A percentile compares a stretch with the other conserved stretches of the same genome.
Evolutionary conservation across 345 rosid genomes (phyloP).

Genomic region (Populus euphratica): DNA sequence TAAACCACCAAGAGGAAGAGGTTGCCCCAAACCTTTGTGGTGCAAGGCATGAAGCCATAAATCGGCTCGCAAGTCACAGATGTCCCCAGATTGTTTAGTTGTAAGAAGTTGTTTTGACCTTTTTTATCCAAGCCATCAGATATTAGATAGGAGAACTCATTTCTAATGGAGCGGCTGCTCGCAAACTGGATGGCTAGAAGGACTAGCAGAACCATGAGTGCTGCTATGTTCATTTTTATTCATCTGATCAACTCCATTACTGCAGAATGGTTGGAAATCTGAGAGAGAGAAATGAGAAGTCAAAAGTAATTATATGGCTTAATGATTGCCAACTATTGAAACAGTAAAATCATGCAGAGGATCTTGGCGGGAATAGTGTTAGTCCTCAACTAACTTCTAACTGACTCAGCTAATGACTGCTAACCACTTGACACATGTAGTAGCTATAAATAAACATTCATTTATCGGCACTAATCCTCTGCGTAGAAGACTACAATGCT

Average conservation of each 20-base stretch:
- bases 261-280: neutral
- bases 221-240: constrained; percentile 9
- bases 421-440: neutral
- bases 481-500: neutral
- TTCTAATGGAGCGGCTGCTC: constrained; percentile 20
- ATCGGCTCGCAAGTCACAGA: constrained; percentile 37
- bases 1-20: constrained; percentile 44
- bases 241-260: neutral
- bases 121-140: constrained; percentile 17
- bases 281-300: neutral
- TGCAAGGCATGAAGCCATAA: constrained; percentile 53
- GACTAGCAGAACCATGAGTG: constrained; percentile 19
- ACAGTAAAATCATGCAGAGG: neutral
- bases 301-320: neutral
- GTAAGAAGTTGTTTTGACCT: neutral
- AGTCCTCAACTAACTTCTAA: neutral
- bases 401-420: neutral
- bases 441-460: neutral
- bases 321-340: neutral
- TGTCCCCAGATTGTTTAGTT: constrained; percentile 9
- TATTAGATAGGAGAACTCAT: neutral
- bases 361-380: neutral
- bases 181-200: constrained; percentile 9
- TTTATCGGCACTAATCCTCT: neutral
- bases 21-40: constrained; percentile 46